phyloP scores from a whole-genome alignment of 768 basidiomycete species.

The Mycena capillaripes region DNA sequence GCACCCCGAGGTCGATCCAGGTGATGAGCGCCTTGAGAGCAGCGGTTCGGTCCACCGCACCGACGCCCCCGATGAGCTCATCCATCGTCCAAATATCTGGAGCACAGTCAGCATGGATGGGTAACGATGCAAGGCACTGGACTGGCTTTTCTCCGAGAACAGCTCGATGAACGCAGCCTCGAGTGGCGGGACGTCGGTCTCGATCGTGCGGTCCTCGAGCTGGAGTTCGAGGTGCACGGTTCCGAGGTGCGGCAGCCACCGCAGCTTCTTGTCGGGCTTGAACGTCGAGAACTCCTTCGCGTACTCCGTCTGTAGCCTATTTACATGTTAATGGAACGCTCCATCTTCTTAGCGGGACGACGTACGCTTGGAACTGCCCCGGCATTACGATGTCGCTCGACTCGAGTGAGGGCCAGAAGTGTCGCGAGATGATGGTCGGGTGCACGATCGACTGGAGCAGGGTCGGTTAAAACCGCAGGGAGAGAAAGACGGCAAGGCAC shows the following conservation, averaged over 20 bases:
- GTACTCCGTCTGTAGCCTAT: conserved; percentile 82
- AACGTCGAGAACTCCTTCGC: conserved; percentile 82
- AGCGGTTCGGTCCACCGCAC: conserved; percentile 72
- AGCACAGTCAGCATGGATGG: conserved; percentile 1
- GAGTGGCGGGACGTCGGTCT: conserved; percentile 84
- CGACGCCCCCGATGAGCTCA: conserved; percentile 75
- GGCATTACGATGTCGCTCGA: conserved; percentile 83
- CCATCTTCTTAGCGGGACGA: conserved; percentile 25
- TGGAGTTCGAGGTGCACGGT: conserved; percentile 86
- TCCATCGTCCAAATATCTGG: conserved; percentile 81
- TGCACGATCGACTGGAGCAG: conserved; percentile 75
- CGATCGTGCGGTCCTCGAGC: conserved; percentile 83
- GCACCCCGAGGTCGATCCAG: conserved; percentile 87
- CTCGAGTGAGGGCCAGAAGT: conserved; percentile 95
- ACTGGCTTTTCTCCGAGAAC: conserved; percentile 78
- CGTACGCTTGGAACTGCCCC: conserved; percentile 86
- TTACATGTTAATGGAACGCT: not conserved
- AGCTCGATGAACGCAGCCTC: conserved; percentile 94
- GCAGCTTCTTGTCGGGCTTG: conserved; percentile 93
- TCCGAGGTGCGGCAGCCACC: conserved; percentile 92
- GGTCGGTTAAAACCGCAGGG: not conserved
- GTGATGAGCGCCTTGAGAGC: conserved; percentile 83
- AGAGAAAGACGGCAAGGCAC: conserved; percentile 42
- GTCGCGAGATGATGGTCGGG: conserved; percentile 91
- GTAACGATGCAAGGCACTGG: not conserved